Evolutionary conservation across 2,329 filamentous ascomycete genomes (phyloP).

Genomic region (Exophiala sp.): DNA sequence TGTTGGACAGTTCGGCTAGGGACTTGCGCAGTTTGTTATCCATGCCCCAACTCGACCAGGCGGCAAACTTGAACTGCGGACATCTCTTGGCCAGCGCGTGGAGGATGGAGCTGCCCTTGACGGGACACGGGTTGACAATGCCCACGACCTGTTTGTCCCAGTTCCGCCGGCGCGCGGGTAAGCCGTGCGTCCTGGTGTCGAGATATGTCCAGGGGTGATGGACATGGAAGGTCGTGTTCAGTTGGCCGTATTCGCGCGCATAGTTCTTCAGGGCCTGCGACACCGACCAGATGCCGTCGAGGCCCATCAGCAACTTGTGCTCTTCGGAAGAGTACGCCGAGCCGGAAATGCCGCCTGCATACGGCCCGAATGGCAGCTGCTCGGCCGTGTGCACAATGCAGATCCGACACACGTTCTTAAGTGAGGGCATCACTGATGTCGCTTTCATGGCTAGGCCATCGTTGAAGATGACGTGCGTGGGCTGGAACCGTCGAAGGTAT

Average conservation of each 20-base stretch:
- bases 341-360: conserved; percentile 13
- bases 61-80: conserved; percentile 20
- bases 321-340: conserved; percentile 10
- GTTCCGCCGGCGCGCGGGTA: conserved; percentile 14
- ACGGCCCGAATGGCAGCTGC: conserved; percentile 3
- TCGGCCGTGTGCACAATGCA: conserved; percentile 8
- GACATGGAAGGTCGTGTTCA: conserved; percentile 16
- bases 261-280: conserved; percentile 20
- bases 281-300: conserved; percentile 22
- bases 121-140: conserved; percentile 22
- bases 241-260: conserved; percentile 16
- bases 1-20: conserved; percentile 1
- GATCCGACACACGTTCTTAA: conserved; percentile 5
- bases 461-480: conserved; percentile 18
- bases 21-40: conserved; percentile 7
- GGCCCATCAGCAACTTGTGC: conserved; percentile 10
- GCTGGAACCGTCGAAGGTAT: conserved; percentile 7
- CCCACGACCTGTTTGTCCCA: conserved; percentile 20
- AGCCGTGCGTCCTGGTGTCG: conserved; percentile 12
- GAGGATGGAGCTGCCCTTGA: conserved; percentile 22
- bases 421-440: conserved; percentile 7
- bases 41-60: conserved; percentile 20
- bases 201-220: conserved; percentile 26
- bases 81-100: conserved; percentile 17
- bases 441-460: conserved; percentile 10